phyloP scores from a whole-genome alignment of 176 grass and related monocot genomes.

The Hordeum vulgare region DNA sequence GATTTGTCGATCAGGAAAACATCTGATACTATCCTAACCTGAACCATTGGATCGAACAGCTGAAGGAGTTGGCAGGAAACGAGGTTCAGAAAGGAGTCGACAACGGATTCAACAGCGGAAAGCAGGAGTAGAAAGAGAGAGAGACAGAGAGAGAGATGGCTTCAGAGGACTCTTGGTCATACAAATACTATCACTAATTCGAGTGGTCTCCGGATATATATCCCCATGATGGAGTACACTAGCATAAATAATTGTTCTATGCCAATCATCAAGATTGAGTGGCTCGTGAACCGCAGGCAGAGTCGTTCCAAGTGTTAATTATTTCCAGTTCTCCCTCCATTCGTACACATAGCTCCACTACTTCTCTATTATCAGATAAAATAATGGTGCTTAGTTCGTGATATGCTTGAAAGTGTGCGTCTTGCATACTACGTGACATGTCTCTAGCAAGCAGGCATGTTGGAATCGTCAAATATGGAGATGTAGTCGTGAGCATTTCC shows the following conservation, averaged over 20 bases:
- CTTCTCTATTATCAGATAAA: background rate
- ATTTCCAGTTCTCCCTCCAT: background rate
- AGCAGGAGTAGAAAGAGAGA: background rate
- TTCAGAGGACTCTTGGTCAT: background rate
- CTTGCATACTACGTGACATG: background rate
- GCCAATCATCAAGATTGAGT: background rate
- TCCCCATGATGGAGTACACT: background rate
- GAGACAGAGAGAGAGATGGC: background rate
- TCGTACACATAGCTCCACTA: background rate
- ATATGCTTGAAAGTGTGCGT: background rate
- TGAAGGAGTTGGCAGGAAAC: background rate
- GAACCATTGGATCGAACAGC: background rate
- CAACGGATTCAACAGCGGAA: background rate
- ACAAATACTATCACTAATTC: background rate
- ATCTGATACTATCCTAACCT: background rate
- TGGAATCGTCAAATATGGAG: background rate
- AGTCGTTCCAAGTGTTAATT: background rate
- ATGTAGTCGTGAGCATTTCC: background rate
- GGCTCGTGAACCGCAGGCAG: background rate
- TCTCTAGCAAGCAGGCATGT: background rate
- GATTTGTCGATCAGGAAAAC: background rate
- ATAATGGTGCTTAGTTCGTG: background rate
- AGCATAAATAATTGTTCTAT: background rate
- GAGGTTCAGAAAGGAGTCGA: background rate
- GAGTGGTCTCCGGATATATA: background rate